Percentiles rank a stretch among this genome's conserved stretches.
These are phyloP conservation scores for Berkeleyomyces basicola DNA, from an alignment of 2,329 filamentous ascomycete species.

Conservation along the genomic window DNA sequence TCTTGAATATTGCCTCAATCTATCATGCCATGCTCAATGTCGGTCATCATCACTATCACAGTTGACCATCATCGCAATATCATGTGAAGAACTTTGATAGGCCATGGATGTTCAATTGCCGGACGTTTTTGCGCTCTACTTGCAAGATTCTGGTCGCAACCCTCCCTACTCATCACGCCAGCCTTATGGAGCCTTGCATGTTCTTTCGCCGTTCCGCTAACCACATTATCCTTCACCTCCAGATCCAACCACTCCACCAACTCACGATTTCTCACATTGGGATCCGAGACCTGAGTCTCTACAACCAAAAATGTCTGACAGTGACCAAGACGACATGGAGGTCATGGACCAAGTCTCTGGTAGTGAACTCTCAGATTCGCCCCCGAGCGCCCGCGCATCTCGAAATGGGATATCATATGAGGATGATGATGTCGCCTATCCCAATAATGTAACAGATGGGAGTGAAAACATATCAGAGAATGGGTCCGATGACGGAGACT, in stretches of 20 bases:
- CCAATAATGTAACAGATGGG: constrained; percentile 27
- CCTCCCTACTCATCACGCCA: neutral
- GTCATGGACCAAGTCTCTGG: constrained; percentile 37
- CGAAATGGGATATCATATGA: constrained; percentile 27
- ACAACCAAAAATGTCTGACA: constrained; percentile 11
- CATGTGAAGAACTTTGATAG: neutral
- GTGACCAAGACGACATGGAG: constrained; percentile 13
- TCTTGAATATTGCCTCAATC: neutral
- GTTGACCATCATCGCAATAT: constrained; percentile 8
- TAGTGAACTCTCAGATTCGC: constrained; percentile 60
- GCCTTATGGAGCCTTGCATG: neutral
- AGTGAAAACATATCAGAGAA: constrained; percentile 33
- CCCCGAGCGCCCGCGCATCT: constrained; percentile 34
- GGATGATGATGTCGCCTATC: constrained; percentile 17
- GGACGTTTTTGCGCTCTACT: neutral
- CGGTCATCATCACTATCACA: neutral
- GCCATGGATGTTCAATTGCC: neutral
- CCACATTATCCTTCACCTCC: neutral
- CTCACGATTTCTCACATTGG: constrained; percentile 1
- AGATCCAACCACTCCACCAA: neutral
- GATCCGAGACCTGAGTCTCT: neutral
- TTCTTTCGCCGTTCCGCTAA: neutral
- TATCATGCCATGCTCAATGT: neutral
- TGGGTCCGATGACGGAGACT: constrained; percentile 55
- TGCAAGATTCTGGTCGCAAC: constrained; percentile 7